A percentile compares a stretch with the other conserved stretches of the same genome.
phyloP scores from a whole-genome alignment of 169 alveolate species.

The Cryptosporidium andersoni region DNA sequence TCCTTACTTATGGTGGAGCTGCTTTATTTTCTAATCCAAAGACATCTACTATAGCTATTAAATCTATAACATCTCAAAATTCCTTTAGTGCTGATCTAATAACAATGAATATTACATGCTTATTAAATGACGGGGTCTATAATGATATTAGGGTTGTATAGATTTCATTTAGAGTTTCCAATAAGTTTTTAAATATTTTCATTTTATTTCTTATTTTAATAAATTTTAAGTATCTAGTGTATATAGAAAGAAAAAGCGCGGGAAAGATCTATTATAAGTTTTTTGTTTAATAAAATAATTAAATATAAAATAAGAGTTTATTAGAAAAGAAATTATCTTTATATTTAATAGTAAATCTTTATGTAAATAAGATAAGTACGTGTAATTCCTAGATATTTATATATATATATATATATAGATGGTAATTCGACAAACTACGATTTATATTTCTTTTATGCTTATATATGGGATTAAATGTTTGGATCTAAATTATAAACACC shows the following conservation, averaged over 20 bases:
- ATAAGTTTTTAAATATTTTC: too few relatives aligned
- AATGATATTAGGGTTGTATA: slow-evolving; percentile 46
- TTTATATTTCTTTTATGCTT: background rate
- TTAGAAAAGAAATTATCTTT: too few relatives aligned
- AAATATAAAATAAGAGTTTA: too few relatives aligned
- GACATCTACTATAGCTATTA: slow-evolving; percentile 13
- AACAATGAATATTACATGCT: slow-evolving; percentile 34
- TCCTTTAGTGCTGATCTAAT: slow-evolving; percentile 19
- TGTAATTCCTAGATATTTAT: too few relatives aligned
- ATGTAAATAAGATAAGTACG: too few relatives aligned
- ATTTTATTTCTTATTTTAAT: too few relatives aligned
- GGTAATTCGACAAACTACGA: background rate
- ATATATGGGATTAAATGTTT: background rate
- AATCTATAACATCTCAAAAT: slow-evolving; percentile 29
- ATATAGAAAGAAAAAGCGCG: too few relatives aligned
- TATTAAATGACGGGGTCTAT: slow-evolving; percentile 59
- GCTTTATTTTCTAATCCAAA: slow-evolving; percentile 1
- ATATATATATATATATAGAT: too few relatives aligned
- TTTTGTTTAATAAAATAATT: too few relatives aligned
- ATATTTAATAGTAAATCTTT: too few relatives aligned
- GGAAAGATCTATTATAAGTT: too few relatives aligned
- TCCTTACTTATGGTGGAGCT: slow-evolving; percentile 29
- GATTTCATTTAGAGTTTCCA: background rate
- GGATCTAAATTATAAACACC: background rate
- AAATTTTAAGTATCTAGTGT: too few relatives aligned